Conservation (phyloP, 2,329 filamentous ascomycete species). For the Xylaria sp. region DNA sequence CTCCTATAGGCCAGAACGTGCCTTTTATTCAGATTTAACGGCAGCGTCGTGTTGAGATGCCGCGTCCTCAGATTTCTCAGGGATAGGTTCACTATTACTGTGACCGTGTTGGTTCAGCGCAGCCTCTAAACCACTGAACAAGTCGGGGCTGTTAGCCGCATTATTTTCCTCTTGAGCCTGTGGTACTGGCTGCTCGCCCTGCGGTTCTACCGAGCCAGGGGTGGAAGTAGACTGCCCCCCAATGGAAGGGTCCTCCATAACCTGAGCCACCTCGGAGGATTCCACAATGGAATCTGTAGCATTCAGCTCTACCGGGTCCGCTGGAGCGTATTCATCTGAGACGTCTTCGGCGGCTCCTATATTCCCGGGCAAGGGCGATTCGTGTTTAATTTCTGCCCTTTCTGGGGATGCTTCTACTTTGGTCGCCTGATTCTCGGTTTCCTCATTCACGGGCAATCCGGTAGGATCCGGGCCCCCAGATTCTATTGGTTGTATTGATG, state of each 20-base stretch:
- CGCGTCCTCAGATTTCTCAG: slow-evolving; percentile 7
- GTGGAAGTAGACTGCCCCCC: slow-evolving; percentile 30
- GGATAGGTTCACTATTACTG: slow-evolving; percentile 28
- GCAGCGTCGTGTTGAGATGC: slow-evolving; percentile 3
- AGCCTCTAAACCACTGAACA: slow-evolving; percentile 53
- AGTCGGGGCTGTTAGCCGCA: slow-evolving; percentile 48
- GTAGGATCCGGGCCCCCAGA: not conserved
- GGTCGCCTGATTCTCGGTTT: not conserved
- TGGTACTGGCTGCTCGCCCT: slow-evolving; percentile 24
- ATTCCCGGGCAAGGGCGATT: not conserved
- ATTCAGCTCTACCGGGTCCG: not conserved
- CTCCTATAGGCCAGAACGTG: too few relatives aligned
- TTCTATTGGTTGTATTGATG: slow-evolving; percentile 26
- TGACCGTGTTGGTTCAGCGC: slow-evolving; percentile 49
- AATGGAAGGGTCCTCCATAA: slow-evolving; percentile 8
- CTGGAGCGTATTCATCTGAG: not conserved
- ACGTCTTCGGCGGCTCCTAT: not conserved
- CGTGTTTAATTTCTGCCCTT: not conserved
- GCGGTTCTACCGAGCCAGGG: slow-evolving; percentile 18
- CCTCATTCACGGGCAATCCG: not conserved
- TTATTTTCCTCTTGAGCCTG: slow-evolving; percentile 40
- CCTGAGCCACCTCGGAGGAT: not conserved
- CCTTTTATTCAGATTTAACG: slow-evolving; percentile 1
- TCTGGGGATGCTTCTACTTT: slow-evolving; percentile 7
- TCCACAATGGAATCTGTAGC: not conserved